Evolutionary conservation across 306 rosid species (phyloP).

Genomic region (Comarum palustre): DNA sequence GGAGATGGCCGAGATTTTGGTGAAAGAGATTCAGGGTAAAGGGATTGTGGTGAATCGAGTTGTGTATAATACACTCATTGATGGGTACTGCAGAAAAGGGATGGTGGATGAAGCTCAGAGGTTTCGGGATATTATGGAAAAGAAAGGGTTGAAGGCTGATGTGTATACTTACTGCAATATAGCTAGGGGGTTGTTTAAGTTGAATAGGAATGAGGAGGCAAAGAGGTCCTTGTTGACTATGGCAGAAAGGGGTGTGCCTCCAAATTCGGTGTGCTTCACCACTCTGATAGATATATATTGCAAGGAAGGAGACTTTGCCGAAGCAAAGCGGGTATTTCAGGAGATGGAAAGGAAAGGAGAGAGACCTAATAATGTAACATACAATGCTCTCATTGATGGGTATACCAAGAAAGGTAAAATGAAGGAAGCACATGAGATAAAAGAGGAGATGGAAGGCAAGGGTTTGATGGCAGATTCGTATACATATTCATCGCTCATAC

Average conservation of each 20-base stretch:
- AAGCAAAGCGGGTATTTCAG: constrained; percentile 52
- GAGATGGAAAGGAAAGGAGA: constrained; percentile 59
- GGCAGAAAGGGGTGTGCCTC: constrained; percentile 63
- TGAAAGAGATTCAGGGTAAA: constrained; percentile 62
- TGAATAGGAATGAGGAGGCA: constrained; percentile 57
- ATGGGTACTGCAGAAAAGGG: constrained; percentile 72
- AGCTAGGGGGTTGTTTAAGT: constrained; percentile 59
- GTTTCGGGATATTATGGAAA: constrained; percentile 49
- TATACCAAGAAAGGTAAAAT: constrained; percentile 60
- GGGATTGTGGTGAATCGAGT: constrained; percentile 51
- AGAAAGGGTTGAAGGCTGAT: constrained; percentile 57
- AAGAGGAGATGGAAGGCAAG: constrained; percentile 49
- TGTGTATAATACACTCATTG: constrained; percentile 58
- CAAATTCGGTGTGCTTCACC: constrained; percentile 53
- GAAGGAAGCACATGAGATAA: constrained; percentile 51
- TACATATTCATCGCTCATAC: constrained; percentile 72
- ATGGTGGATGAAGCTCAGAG: constrained; percentile 64
- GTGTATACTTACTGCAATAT: constrained; percentile 51
- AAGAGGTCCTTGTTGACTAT: constrained; percentile 51
- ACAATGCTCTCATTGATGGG: constrained; percentile 66
- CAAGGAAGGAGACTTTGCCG: constrained; percentile 76
- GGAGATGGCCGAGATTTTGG: constrained; percentile 63
- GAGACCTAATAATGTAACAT: constrained; percentile 55
- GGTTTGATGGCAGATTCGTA: constrained; percentile 63
- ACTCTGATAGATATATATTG: constrained; percentile 66